phyloP scores from a whole-genome alignment of 257 asterid genomes.

The Jaltomata sinuosa region DNA sequence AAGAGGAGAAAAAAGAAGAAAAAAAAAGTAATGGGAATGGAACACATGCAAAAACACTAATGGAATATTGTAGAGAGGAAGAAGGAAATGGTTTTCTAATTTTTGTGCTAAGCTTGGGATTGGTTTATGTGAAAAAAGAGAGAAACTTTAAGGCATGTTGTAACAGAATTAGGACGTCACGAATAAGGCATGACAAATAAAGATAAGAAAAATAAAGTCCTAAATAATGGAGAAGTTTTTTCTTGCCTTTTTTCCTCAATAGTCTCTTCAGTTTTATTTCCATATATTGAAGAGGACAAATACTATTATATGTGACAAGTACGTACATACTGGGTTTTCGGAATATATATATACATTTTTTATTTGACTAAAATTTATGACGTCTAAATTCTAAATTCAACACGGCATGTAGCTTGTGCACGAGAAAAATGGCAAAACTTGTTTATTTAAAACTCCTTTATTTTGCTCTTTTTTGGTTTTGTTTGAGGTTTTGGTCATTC shows the following conservation, averaged over 20 bases:
- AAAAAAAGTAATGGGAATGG: background rate
- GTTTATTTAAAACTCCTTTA: background rate
- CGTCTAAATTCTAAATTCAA: background rate
- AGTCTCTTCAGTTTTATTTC: background rate
- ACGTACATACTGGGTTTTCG: background rate
- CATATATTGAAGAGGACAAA: background rate
- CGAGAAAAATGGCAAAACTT: background rate
- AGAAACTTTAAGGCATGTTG: background rate
- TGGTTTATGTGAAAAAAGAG: background rate
- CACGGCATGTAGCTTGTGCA: background rate
- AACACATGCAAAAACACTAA: background rate
- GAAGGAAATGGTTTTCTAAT: background rate
- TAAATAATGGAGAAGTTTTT: background rate
- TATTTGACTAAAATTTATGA: background rate
- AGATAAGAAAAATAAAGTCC: background rate
- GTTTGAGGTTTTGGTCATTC: background rate
- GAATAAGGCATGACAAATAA: slow-evolving; percentile 1
- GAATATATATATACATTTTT: background rate
- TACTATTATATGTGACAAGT: background rate
- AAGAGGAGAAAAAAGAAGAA: background rate
- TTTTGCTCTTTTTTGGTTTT: background rate
- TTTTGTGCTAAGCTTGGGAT: background rate
- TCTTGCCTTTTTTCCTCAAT: background rate
- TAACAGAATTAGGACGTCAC: background rate
- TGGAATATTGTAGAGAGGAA: background rate